phyloP scores from a whole-genome alignment of 805 yeast genomes.

The Lipomyces starkeyi region DNA sequence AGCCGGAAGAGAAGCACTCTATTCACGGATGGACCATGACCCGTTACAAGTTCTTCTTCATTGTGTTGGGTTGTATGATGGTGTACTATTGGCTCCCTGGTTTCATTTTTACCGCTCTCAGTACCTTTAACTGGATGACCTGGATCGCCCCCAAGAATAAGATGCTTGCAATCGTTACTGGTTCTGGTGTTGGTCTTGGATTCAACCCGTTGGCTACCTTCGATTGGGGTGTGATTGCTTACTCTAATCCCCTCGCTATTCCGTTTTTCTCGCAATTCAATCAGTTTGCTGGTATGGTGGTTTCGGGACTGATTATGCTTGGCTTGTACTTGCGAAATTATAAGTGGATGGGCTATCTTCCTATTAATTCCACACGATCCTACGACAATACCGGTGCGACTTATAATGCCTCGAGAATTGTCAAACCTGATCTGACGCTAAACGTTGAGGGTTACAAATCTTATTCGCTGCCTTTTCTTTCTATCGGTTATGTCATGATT shows the following conservation, averaged over 20 bases:
- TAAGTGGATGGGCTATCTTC: constrained; percentile 58
- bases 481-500: constrained; percentile 43
- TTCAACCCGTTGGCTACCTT: constrained; percentile 69
- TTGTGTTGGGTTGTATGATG: constrained; percentile 51
- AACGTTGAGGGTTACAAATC: constrained; percentile 55
- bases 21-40: constrained; percentile 68
- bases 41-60: constrained; percentile 55
- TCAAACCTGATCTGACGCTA: constrained; percentile 53
- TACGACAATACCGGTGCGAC: constrained; percentile 41
- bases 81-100: constrained; percentile 67
- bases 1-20: constrained; percentile 50
- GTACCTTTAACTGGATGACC: constrained; percentile 63
- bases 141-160: constrained; percentile 69
- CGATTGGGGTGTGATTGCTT: constrained; percentile 59
- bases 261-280: constrained; percentile 53
- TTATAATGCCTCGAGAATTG: constrained; percentile 59
- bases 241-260: constrained; percentile 46
- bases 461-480: constrained; percentile 67
- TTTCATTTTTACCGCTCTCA: constrained; percentile 63
- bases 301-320: constrained; percentile 43
- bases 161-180: constrained; percentile 67
- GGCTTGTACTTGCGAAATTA: constrained; percentile 54
- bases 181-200: constrained; percentile 68
- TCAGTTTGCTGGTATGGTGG: constrained; percentile 48
- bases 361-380: constrained; percentile 54